phyloP scores from a whole-genome alignment of 2,329 filamentous ascomycete species.

The Elsinoe batatas region DNA sequence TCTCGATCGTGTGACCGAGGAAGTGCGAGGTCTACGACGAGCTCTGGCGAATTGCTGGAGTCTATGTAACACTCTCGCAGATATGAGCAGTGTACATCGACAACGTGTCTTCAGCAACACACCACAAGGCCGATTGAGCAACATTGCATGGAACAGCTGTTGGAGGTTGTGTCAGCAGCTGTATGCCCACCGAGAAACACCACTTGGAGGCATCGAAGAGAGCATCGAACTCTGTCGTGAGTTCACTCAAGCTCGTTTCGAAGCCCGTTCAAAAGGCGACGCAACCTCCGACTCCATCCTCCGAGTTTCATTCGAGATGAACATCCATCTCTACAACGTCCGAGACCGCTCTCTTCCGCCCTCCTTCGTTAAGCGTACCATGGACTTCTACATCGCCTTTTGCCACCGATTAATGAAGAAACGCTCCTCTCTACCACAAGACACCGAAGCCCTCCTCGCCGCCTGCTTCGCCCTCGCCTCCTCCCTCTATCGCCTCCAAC shows the following conservation, averaged over 20 bases:
- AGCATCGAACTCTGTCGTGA: constrained; percentile 82
- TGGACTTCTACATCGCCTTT: constrained; percentile 90
- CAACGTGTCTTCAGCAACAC: constrained; percentile 68
- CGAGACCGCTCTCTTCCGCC: constrained; percentile 78
- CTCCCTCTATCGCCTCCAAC: constrained; percentile 87
- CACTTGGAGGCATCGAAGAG: constrained; percentile 22
- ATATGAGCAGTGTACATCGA: constrained; percentile 72
- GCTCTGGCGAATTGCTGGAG: constrained; percentile 88
- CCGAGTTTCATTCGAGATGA: constrained; percentile 86
- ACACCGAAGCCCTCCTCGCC: constrained; percentile 73
- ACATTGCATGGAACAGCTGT: constrained; percentile 86
- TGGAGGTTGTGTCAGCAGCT: constrained; percentile 88
- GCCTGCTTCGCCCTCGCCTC: constrained; percentile 87
- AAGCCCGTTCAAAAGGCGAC: constrained; percentile 67
- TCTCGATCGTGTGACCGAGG: constrained; percentile 28
- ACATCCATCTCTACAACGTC: constrained; percentile 90
- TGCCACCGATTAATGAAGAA: constrained; percentile 97
- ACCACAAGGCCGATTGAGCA: constrained; percentile 65
- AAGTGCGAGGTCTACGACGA: constrained; percentile 58
- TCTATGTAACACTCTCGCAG: constrained; percentile 81
- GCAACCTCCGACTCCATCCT: constrained; percentile 77
- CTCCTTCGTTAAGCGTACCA: constrained; percentile 74
- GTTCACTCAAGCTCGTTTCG: constrained; percentile 86
- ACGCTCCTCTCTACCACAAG: constrained; percentile 63
- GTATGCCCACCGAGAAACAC: constrained; percentile 70